phyloP scores from a whole-genome alignment of 2,329 filamentous ascomycete species.

The Thielaviopsis populi region DNA sequence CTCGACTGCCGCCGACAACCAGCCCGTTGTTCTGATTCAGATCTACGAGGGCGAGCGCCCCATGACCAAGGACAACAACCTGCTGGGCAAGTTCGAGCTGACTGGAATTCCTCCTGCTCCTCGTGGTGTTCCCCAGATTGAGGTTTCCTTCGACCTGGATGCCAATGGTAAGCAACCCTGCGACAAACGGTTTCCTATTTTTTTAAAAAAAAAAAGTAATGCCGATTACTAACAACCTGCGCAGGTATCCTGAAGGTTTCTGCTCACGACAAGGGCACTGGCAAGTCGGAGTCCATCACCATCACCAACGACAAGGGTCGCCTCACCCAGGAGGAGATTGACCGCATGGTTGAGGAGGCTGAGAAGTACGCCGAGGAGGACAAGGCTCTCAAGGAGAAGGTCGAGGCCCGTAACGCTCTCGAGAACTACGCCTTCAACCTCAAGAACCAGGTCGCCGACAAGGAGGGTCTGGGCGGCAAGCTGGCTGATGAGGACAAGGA shows the following conservation, averaged over 20 bases:
- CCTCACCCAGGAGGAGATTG: slow-evolving; percentile 89
- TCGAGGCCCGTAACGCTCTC: slow-evolving; percentile 87
- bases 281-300: slow-evolving; percentile 93
- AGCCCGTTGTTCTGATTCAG: slow-evolving; percentile 88
- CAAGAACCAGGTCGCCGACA: slow-evolving; percentile 98
- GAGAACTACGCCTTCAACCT: slow-evolving; percentile 99
- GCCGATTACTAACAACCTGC: neutral
- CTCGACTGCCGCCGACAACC: slow-evolving; percentile 92
- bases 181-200: neutral
- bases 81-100: slow-evolving; percentile 95
- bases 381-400: slow-evolving; percentile 93
- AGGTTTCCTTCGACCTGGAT: slow-evolving; percentile 94
- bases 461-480: slow-evolving; percentile 94
- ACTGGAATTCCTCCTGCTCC: slow-evolving; percentile 90
- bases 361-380: slow-evolving; percentile 99
- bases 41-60: slow-evolving; percentile 88
- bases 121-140: slow-evolving; percentile 93
- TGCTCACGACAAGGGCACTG: slow-evolving; percentile 93
- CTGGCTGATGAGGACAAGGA: slow-evolving; percentile 98
- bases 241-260: slow-evolving; percentile 74
- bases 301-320: slow-evolving; percentile 99
- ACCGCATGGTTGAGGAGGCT: slow-evolving; percentile 96
- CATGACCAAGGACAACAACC: slow-evolving; percentile 94
- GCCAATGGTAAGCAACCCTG: slow-evolving; percentile 52
- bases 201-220: no score